Conservation (phyloP, 1,284 basidiomycete genomes). For the Boletellus sp. region DNA sequence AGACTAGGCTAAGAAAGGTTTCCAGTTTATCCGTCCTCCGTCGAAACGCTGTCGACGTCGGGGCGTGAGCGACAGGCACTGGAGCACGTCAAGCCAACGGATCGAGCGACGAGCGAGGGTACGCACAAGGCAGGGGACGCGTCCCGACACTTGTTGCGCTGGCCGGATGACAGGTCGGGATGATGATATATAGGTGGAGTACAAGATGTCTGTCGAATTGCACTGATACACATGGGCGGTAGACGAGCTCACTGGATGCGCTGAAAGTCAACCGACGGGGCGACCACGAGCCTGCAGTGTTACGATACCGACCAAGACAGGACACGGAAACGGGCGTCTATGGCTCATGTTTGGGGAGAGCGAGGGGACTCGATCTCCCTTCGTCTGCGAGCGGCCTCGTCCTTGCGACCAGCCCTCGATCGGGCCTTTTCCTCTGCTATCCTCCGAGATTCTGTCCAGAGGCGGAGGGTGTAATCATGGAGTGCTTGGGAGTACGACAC, state of each 20-base stretch:
- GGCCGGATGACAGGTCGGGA: constrained; percentile 4
- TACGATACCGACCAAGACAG: constrained; percentile 18
- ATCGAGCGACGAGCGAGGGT: background rate
- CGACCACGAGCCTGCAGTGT: constrained; percentile 3
- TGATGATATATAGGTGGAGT: constrained; percentile 7
- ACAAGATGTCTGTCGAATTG: constrained; percentile 17
- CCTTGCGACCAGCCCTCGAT: constrained; percentile 24
- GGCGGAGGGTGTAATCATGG: constrained; percentile 62
- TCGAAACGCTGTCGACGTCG: background rate
- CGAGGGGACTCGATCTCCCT: constrained; percentile 14
- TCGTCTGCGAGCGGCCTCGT: constrained; percentile 25
- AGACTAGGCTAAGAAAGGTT: constrained; percentile 4
- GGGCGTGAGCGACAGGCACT: constrained; percentile 7
- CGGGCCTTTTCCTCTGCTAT: constrained; percentile 52
- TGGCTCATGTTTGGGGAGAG: constrained; percentile 14
- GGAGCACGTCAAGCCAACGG: background rate
- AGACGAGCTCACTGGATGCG: constrained; percentile 15
- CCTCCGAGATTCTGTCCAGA: constrained; percentile 66
- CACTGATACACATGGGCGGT: constrained; percentile 11
- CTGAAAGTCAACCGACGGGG: constrained; percentile 11
- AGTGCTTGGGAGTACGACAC: constrained; percentile 58
- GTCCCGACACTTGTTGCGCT: background rate
- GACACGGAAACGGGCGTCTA: constrained; percentile 3
- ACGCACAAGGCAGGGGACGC: constrained; percentile 20
- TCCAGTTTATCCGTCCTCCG: constrained; percentile 9